Conservation (phyloP, 805 yeast species). For the Kluyveromyces starmeri region DNA sequence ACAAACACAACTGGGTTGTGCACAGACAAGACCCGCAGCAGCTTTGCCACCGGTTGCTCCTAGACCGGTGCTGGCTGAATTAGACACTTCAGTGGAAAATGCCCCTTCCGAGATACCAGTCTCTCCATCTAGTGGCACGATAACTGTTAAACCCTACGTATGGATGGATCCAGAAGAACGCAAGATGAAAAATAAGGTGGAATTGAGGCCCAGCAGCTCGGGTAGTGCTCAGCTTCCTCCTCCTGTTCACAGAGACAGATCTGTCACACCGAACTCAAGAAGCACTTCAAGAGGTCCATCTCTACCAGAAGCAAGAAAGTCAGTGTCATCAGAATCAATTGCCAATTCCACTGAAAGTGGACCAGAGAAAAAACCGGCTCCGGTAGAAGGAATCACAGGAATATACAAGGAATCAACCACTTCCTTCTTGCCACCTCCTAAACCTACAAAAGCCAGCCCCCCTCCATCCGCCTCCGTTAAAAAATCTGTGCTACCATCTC, state of each 20-base stretch:
- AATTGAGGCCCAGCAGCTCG: constrained; percentile 7
- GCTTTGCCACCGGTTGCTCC: neutral
- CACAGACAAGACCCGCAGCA: too few species aligned
- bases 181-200: constrained; percentile 6
- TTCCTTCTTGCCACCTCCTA: constrained; percentile 11
- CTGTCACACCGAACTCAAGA: constrained; percentile 1
- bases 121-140: neutral
- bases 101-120: constrained; percentile 6
- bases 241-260: constrained; percentile 23
- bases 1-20: too few species aligned
- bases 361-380: too few species aligned
- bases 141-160: constrained; percentile 15
- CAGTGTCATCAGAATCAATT: neutral
- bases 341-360: neutral
- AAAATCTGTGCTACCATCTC: constrained; percentile 12
- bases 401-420: neutral
- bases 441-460: constrained; percentile 8
- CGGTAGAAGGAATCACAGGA: neutral
- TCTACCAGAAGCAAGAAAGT: neutral
- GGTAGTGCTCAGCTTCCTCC: constrained; percentile 21
- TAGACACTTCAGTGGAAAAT: neutral
- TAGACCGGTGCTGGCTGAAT: neutral
- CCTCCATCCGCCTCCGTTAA: neutral
- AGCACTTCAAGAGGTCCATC: neutral
- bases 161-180: constrained; percentile 11